phyloP scores from a whole-genome alignment of 2,329 filamentous ascomycete species.

The Stagonosporopsis rhizophila region DNA sequence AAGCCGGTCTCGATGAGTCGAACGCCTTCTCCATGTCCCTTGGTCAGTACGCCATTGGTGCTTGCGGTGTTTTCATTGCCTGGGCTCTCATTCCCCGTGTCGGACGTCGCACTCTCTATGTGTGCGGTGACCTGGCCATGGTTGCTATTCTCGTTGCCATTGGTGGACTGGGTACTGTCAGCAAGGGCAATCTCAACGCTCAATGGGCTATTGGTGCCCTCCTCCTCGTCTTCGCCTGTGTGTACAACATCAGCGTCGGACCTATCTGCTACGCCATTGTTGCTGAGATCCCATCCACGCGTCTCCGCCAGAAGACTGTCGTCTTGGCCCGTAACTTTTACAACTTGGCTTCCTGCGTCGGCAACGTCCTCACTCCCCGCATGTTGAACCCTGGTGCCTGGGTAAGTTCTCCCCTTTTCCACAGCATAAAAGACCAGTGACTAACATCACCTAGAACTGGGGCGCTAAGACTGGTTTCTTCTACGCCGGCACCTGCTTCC shows the following conservation, averaged over 20 bases:
- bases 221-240: constrained; percentile 59
- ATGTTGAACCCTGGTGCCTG: constrained; percentile 48
- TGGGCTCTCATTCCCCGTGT: constrained; percentile 81
- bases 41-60: constrained; percentile 66
- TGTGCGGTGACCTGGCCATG: constrained; percentile 66
- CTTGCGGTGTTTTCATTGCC: constrained; percentile 72
- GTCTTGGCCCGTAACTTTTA: constrained; percentile 78
- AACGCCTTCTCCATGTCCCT: constrained; percentile 56
- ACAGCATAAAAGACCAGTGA: neutral
- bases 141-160: constrained; percentile 76
- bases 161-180: constrained; percentile 74
- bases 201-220: constrained; percentile 47
- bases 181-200: constrained; percentile 55
- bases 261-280: constrained; percentile 91
- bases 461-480: constrained; percentile 86
- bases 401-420: constrained; percentile 15
- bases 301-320: constrained; percentile 89
- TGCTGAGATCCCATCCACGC: constrained; percentile 79
- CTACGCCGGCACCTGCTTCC: constrained; percentile 80
- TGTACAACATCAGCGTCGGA: constrained; percentile 86
- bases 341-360: constrained; percentile 81
- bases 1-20: constrained; percentile 54
- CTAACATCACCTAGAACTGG: constrained; percentile 59
- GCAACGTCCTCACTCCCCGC: constrained; percentile 57
- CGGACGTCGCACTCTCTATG: constrained; percentile 76